Evolutionary conservation across 2,329 filamentous ascomycete species (phyloP).

Genomic region (Alternaria sp.): DNA sequence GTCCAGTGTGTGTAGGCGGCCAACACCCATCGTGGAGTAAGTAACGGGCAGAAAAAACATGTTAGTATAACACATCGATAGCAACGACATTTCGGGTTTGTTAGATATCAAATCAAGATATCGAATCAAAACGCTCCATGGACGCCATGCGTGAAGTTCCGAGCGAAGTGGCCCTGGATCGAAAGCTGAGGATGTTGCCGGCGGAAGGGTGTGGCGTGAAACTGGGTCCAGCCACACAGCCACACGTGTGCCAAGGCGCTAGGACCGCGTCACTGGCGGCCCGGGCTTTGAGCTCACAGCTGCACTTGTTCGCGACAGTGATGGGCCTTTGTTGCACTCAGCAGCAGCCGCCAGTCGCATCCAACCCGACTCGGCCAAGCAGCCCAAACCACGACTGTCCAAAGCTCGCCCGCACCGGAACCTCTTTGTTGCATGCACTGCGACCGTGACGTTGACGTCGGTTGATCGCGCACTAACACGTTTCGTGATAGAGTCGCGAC

Average conservation of each 20-base stretch:
- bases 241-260: constrained; percentile 25
- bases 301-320: constrained; percentile 27
- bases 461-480: constrained; percentile 23
- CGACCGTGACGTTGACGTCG: constrained; percentile 9
- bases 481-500: constrained; percentile 29
- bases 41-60: constrained; percentile 15
- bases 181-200: neutral
- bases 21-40: neutral
- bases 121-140: neutral
- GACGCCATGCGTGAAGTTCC: neutral
- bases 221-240: neutral
- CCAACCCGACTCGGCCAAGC: constrained; percentile 31
- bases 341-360: constrained; percentile 34
- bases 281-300: constrained; percentile 19
- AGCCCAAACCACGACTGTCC: neutral
- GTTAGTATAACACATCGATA: constrained; percentile 17
- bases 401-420: neutral
- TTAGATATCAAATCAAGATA: constrained; percentile 19
- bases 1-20: neutral
- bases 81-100: constrained; percentile 27
- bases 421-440: constrained; percentile 5
- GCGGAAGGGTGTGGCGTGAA: neutral
- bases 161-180: neutral
- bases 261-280: constrained; percentile 22
- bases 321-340: constrained; percentile 31